A percentile compares a stretch with the other conserved stretches of the same genome.
Evolutionary conservation across 129 eudicot genomes (phyloP).

Genomic region (Silybum marianum): DNA sequence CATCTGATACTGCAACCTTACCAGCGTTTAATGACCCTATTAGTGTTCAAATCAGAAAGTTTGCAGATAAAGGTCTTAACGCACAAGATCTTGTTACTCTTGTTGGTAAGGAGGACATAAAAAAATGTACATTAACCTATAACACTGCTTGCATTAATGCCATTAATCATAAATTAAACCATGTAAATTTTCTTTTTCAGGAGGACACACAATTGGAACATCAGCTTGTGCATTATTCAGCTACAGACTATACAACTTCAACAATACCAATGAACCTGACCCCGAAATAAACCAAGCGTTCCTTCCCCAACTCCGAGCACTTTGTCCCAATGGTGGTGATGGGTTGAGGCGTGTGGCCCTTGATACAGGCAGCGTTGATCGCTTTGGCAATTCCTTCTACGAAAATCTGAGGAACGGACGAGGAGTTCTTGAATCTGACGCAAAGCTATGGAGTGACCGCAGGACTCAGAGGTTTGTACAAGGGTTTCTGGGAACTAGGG

Average conservation of each 20-base stretch:
- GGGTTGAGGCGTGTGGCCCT: conserved; percentile 47
- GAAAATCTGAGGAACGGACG: conserved; percentile 52
- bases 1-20: conserved; percentile 53
- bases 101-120: conserved; percentile 84
- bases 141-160: not conserved
- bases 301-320: conserved; percentile 51
- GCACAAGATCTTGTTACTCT: conserved; percentile 72
- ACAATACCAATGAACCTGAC: conserved; percentile 45
- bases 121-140: too few species aligned
- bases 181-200: conserved; percentile 17
- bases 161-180: not conserved
- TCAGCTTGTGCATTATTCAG: conserved; percentile 61
- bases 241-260: conserved; percentile 76
- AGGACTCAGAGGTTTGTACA: conserved; percentile 52
- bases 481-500: conserved; percentile 53
- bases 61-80: conserved; percentile 51
- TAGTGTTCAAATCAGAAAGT: conserved; percentile 44
- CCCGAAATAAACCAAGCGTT: conserved; percentile 53
- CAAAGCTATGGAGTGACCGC: conserved; percentile 54
- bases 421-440: conserved; percentile 72
- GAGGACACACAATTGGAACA: conserved; percentile 85
- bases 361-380: conserved; percentile 51
- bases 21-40: conserved; percentile 54
- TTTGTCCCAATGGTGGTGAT: conserved; percentile 58
- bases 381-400: conserved; percentile 53